phyloP scores from a whole-genome alignment of 2,329 filamentous ascomycete species.

The Tolypocladium tropicale region DNA sequence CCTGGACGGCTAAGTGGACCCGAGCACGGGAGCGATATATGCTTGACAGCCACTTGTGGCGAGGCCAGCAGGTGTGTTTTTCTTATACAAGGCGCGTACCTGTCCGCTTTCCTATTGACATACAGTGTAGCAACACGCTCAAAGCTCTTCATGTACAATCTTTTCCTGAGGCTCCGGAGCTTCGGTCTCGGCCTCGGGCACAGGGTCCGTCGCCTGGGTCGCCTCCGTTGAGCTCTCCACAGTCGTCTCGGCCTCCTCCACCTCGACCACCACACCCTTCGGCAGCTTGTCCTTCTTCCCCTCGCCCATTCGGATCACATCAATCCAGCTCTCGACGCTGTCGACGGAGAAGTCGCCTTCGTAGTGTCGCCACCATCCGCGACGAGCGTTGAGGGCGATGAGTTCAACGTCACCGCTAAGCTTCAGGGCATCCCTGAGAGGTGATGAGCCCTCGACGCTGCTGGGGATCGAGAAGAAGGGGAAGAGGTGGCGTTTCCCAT shows the following conservation, averaged over 20 bases:
- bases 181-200: slow-evolving; percentile 15
- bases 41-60: neutral
- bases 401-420: slow-evolving; percentile 56
- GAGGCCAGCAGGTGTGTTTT: neutral
- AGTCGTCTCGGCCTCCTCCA: slow-evolving; percentile 25
- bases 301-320: slow-evolving; percentile 83
- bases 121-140: slow-evolving; percentile 9
- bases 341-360: slow-evolving; percentile 47
- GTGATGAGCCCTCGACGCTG: slow-evolving; percentile 28
- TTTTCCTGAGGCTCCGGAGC: slow-evolving; percentile 16
- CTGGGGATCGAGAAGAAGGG: slow-evolving; percentile 69
- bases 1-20: slow-evolving; percentile 24
- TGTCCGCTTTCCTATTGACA: neutral
- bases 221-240: slow-evolving; percentile 5
- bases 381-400: slow-evolving; percentile 74
- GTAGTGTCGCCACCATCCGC: slow-evolving; percentile 77
- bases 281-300: slow-evolving; percentile 69
- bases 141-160: slow-evolving; percentile 40
- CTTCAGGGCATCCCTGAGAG: slow-evolving; percentile 39
- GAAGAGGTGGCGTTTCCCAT: slow-evolving; percentile 60
- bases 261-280: slow-evolving; percentile 41
- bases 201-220: slow-evolving; percentile 10
- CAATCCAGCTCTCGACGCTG: slow-evolving; percentile 75
- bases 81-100: neutral
- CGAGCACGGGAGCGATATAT: neutral